These are phyloP conservation scores for Tuber magnatum DNA, from an alignment of 495 filamentous ascomycete species.

Conservation along the genomic window DNA sequence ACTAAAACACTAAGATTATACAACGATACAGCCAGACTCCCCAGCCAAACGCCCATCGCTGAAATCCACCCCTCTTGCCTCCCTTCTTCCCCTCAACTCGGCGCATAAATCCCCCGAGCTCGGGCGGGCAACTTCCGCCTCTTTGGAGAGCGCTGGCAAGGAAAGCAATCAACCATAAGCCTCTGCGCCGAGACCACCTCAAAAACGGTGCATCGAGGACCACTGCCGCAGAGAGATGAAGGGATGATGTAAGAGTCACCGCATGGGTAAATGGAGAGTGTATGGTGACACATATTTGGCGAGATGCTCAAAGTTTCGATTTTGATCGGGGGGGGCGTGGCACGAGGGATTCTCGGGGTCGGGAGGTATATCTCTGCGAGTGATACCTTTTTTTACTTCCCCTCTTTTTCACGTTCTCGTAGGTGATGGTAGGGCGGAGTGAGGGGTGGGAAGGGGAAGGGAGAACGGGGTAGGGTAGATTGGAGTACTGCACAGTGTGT, in stretches of 20 bases:
- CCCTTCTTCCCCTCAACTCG: conserved; percentile 17
- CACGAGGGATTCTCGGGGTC: not conserved
- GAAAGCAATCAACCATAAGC: conserved; percentile 30
- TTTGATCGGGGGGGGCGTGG: not conserved
- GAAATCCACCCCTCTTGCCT: not conserved
- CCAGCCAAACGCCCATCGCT: not conserved
- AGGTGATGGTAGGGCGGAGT: not conserved
- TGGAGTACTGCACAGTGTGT: too few species aligned
- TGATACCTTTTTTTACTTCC: not conserved
- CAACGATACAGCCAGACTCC: not conserved
- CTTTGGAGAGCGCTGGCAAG: conserved; percentile 30
- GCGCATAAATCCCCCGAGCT: conserved; percentile 38
- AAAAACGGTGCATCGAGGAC: conserved; percentile 30
- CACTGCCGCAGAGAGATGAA: conserved; percentile 26
- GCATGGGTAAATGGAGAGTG: conserved; percentile 37
- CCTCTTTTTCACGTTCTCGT: not conserved
- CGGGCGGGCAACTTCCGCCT: conserved; percentile 37
- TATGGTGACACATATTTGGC: conserved; percentile 37
- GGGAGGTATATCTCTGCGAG: not conserved
- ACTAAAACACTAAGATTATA: not conserved
- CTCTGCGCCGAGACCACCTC: conserved; percentile 35
- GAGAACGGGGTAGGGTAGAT: not conserved
- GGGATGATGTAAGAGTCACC: conserved; percentile 38
- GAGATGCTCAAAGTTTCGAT: not conserved
- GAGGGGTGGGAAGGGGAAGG: not conserved